Base-by-base conservation (phyloP, 2,329 filamentous ascomycete genomes). In the Tolypocladium amazonense region DNA sequence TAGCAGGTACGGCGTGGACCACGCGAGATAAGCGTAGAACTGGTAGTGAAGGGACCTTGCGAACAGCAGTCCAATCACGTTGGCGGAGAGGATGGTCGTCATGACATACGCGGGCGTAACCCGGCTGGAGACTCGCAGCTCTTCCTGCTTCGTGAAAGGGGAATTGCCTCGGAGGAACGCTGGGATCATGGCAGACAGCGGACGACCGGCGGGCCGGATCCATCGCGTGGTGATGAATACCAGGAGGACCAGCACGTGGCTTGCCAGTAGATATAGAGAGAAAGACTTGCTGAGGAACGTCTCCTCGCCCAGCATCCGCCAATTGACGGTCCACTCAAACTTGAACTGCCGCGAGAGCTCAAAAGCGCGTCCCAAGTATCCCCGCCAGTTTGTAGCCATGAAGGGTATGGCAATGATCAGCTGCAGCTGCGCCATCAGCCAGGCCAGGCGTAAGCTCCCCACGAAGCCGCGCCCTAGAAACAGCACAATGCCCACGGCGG, bases 251-350 rank as follows among this genome's bases (percentile, higher is more conserved):
- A 77, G 71, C 33, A 78, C 77, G 71, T 97, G 91, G 59, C 84
- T 69, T 1, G 73, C 78, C 33, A 96, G 78, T 57, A 97, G 79
- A 18, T 76, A 73, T 23, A 87, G 66, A 33, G 91, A 84, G 70
- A 96, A 95, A 2, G 76, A 71, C 61, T 77, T 82, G 65, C 80
- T 82, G 55, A 95, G 81, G 68, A 99, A 99, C 0, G 77, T 74
- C 8, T 89, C 83, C 73, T 97, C 92, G 20, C 89, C 87, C n/a
- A 97, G 76, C 71, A 97, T 97, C 58, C 92, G 86, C 94, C 94
- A 99, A 74, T 99, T 99, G 65, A 99, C 94, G 0, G 94, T 99
- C 94, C 94, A 99, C 75, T 93, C 92, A 79, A 93, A 97, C 67
- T 96, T 81, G 76, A 99, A 99, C 67, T 90, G 86, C 59, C 94